Base-by-base conservation (phyloP, 2,329 filamentous ascomycete genomes). In the Alternaria sp. region DNA sequence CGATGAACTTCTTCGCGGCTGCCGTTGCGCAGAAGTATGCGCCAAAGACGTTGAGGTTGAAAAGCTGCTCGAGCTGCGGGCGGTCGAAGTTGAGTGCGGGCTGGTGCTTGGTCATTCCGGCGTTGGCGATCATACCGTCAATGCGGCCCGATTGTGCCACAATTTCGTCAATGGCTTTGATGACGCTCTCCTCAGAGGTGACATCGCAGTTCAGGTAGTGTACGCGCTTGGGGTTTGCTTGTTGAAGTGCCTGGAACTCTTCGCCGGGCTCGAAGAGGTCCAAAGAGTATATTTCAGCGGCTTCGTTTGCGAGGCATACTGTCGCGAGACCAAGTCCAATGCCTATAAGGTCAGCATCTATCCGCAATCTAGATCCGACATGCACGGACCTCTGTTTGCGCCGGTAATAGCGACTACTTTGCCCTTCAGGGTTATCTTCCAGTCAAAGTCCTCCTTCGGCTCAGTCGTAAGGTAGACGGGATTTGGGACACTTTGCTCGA, bases 81-180 rank as follows among this genome's bases (percentile, higher is more conserved):
- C 79, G 80, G 9, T 82, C 84, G 53, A 85, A 87, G 54, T 87
- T 81, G 11, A 87, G 75, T 0, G 84, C 85, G 4, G 84, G 76
- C 72, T 86, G 85, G 65, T 85, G 83, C 68, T 84, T 85, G 21
- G 85, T 87, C 58, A 82, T 79, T 45, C 85, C 84, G 3, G 84
- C 84, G 61, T 86, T 86, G 37, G 81, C 82, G 14, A 87, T 82
- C 77, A 87, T 84, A 12, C 84, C 84, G 61, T 86, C 81, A n/a
- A 86, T 73, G 5, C 78, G 80, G 28, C 84, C 84, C 11, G 78
- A 78, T 57, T 84, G 79, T n/a, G 74, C 74, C 10, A 86, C 75
- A 20, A 86, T 84, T 51, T 80, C 71, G 61, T 86, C 83, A 2
- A 86, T 72, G 3, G 82, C 83, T 14, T 78, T 78, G 0, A 73